These are phyloP conservation scores for Colletotrichum orchidophilum DNA, from an alignment of 2,329 filamentous ascomycete species.

Conservation along the genomic window DNA sequence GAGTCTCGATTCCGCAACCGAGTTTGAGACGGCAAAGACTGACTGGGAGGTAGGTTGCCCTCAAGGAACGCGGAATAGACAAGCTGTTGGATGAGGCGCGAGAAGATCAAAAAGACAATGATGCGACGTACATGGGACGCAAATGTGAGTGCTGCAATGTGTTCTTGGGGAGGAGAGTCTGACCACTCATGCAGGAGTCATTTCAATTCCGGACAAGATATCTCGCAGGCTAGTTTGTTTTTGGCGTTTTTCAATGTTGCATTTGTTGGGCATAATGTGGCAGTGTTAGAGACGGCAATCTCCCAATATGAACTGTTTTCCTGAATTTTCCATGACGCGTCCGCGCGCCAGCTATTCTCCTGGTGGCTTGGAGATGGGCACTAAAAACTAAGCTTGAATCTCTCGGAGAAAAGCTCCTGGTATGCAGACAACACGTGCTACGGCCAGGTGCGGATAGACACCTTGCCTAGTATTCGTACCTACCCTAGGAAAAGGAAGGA, in stretches of 20 bases:
- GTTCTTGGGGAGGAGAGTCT: not conserved
- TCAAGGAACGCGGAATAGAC: constrained; percentile 92
- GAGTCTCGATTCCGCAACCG: constrained; percentile 13
- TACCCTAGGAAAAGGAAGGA: not conserved
- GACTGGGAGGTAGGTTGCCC: constrained; percentile 68
- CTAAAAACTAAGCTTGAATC: not conserved
- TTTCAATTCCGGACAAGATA: not conserved
- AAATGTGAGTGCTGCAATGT: constrained; percentile 47
- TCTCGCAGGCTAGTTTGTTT: not conserved
- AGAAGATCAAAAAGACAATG: constrained; percentile 89
- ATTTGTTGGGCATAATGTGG: constrained; percentile 18
- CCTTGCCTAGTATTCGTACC: not conserved
- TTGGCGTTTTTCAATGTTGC: constrained; percentile 22
- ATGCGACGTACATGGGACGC: constrained; percentile 61
- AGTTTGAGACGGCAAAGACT: not conserved
- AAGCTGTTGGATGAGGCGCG: constrained; percentile 91
- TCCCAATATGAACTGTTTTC: constrained; percentile 15
- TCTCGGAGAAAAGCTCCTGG: not conserved
- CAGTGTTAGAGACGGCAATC: constrained; percentile 25
- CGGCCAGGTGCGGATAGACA: too few species aligned
- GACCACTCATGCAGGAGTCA: constrained; percentile 19
- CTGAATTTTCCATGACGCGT: constrained; percentile 22
- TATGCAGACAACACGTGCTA: not conserved
- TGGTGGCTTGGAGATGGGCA: not conserved
- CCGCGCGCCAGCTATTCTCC: not conserved